Evolutionary conservation across 768 basidiomycete species (phyloP).

Genomic region (Butyriboletus loyo): DNA sequence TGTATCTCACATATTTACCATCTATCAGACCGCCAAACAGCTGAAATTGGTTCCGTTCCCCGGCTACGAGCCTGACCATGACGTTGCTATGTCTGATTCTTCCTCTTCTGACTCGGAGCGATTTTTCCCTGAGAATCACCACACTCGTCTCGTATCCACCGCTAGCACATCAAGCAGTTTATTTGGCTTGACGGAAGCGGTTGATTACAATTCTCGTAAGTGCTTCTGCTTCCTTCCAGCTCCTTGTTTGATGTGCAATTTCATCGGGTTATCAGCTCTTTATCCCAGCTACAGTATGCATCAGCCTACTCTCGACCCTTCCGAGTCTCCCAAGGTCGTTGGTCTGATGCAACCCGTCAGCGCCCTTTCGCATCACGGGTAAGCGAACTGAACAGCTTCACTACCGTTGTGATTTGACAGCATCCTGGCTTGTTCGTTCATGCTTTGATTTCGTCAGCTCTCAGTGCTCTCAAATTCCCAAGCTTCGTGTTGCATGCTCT

Average conservation of each 20-base stretch:
- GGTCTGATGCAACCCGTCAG: conserved; percentile 68
- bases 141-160: conserved; percentile 63
- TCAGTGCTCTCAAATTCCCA: conserved; percentile 76
- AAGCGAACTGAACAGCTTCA: conserved; percentile 27
- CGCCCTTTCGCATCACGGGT: conserved; percentile 71
- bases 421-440: conserved; percentile 8
- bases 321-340: conserved; percentile 46
- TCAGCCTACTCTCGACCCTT: conserved; percentile 51
- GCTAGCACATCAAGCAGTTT: conserved; percentile 54
- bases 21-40: conserved; percentile 57
- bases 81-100: conserved; percentile 66
- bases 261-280: conserved; percentile 20
- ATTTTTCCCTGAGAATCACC: conserved; percentile 49
- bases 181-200: conserved; percentile 48
- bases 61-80: conserved; percentile 56
- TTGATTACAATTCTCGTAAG: conserved; percentile 48
- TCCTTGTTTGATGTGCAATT: not conserved
- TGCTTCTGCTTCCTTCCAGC: not conserved
- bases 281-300: conserved; percentile 67
- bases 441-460: conserved; percentile 38
- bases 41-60: conserved; percentile 76
- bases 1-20: conserved; percentile 11
- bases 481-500: conserved; percentile 76
- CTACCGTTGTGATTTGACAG: conserved; percentile 12
- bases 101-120: conserved; percentile 56